Conservation (phyloP, 106 monocot species). For the Acorus gramineus region DNA sequence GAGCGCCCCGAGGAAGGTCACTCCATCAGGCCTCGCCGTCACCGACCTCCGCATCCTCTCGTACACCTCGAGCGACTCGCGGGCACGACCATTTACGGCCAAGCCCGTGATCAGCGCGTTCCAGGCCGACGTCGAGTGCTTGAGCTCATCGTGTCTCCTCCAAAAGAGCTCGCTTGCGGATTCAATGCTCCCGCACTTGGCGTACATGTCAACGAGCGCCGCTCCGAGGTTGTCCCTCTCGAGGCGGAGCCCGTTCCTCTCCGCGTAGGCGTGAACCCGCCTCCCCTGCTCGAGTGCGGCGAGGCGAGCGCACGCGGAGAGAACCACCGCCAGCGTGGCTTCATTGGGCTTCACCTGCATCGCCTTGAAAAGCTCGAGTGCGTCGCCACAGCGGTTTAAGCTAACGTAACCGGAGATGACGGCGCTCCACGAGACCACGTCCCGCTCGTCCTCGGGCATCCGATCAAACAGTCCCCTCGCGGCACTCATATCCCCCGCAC, state of each 20-base stretch:
- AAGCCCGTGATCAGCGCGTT: conserved; percentile 69
- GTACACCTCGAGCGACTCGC: conserved; percentile 35
- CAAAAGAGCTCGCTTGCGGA: conserved; percentile 35
- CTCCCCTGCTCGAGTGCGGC: not conserved
- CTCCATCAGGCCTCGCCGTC: conserved; percentile 26
- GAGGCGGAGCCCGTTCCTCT: conserved; percentile 36
- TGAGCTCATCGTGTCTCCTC: too few species aligned
- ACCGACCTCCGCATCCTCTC: conserved; percentile 38
- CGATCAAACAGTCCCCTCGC: conserved; percentile 52
- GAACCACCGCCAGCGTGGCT: conserved; percentile 21
- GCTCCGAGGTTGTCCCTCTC: conserved; percentile 62
- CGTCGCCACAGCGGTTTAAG: conserved; percentile 22
- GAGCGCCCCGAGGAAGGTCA: conserved; percentile 55
- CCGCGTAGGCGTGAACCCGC: conserved; percentile 29
- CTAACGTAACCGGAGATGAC: conserved; percentile 68
- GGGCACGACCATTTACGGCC: conserved; percentile 42
- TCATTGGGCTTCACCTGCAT: conserved; percentile 77
- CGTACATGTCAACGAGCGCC: conserved; percentile 78
- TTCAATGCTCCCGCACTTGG: conserved; percentile 53
- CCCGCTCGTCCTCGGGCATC: conserved; percentile 53
- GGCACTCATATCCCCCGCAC: conserved; percentile 33
- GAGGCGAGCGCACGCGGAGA: not conserved
- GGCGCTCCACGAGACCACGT: conserved; percentile 80
- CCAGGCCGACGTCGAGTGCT: conserved; percentile 36
- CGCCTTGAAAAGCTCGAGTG: conserved; percentile 38